Evolutionary conservation across 352 stramenopile genomes (phyloP), one percentile per base, ranked within the genome.

Genomic region (Elongisporangium anandrum): DNA sequence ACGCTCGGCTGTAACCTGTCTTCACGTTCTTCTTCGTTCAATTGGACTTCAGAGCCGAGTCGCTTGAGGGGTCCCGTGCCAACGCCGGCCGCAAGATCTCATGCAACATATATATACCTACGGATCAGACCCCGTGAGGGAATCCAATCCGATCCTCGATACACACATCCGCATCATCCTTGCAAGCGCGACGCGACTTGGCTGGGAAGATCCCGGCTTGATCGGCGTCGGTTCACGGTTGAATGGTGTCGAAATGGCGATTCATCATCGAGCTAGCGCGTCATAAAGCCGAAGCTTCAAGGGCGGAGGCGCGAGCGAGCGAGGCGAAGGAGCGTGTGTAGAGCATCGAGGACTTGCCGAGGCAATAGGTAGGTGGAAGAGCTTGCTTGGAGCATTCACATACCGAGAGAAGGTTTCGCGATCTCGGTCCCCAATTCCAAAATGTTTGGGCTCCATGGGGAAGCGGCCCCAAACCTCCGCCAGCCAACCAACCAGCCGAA

Each of bases 61-160:
- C 49, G 49, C 49, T 53, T 53, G 19, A 10, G 3, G 49, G 29
- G 29, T 41, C 29, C 20, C 49, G 49, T 53, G 20, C 49, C 12
- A 53, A 49, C 29, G 48, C 56, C 10, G 16, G 41, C 52, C 22
- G 52, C 52, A 21, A 24, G 17, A 13, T 23, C 1, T 47, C 22
- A 26, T 20, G 21, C 52, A 38, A 41, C 60, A 89, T 81, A 87
- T 74, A 86, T 88, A 92, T 90, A 92, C 81, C 83, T 92, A 92
- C 83, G 83, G 83, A 92, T 81, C 65, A 81, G 67, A 53, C 55
- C 52, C 26, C 65, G 49, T n/a, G 19, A 24, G 23, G 17, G 21
- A 56, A 15, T 64, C 65, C 61, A 75, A 86, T 92, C 83, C 83
- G 83, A 92, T 92, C 83, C 83, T 92, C 78, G 83, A 92, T 92